Evolutionary conservation across 2,329 filamentous ascomycete genomes (phyloP).

Genomic region (Sphaceloma murrayae): DNA sequence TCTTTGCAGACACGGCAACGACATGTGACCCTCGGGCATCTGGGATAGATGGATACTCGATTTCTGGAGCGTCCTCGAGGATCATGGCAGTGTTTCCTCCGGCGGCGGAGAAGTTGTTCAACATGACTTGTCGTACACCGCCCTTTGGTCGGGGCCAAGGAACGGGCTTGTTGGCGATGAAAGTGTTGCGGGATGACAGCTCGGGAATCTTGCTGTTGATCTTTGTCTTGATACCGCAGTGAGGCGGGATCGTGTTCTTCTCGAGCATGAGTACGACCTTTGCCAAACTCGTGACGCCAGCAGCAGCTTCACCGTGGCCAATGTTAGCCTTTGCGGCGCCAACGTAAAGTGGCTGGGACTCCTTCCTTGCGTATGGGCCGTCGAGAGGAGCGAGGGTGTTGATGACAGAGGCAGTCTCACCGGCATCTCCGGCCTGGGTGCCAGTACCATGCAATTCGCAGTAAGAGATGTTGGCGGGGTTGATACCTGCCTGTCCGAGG

Average conservation of each 20-base stretch:
- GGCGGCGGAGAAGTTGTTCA: constrained; percentile 31
- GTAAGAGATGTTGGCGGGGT: constrained; percentile 23
- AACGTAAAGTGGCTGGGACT: constrained; percentile 21
- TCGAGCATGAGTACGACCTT: constrained; percentile 59
- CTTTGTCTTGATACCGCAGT: constrained; percentile 54
- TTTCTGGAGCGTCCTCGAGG: constrained; percentile 50
- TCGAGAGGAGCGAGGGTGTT: constrained; percentile 19
- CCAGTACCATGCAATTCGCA: constrained; percentile 31
- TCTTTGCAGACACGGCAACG: constrained; percentile 52
- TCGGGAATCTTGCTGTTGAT: constrained; percentile 55
- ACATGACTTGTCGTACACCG: constrained; percentile 5
- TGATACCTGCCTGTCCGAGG: constrained; percentile 22
- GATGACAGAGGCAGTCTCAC: constrained; percentile 25
- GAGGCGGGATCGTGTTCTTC: constrained; percentile 54
- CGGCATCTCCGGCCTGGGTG: constrained; percentile 28
- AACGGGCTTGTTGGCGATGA: constrained; percentile 45
- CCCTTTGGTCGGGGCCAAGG: constrained; percentile 9
- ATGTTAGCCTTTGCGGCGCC: constrained; percentile 27
- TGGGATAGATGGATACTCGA: constrained; percentile 23
- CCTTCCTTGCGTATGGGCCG: constrained; percentile 7
- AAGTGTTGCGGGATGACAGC: constrained; percentile 47
- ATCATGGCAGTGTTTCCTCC: constrained; percentile 62
- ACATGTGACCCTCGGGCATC: constrained; percentile 51
- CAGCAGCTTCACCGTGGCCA: constrained; percentile 25
- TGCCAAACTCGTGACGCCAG: constrained; percentile 45